These are phyloP conservation scores for Amaranthus tricolor DNA, from an alignment of 179 eudicot species.

Conservation along the genomic window DNA sequence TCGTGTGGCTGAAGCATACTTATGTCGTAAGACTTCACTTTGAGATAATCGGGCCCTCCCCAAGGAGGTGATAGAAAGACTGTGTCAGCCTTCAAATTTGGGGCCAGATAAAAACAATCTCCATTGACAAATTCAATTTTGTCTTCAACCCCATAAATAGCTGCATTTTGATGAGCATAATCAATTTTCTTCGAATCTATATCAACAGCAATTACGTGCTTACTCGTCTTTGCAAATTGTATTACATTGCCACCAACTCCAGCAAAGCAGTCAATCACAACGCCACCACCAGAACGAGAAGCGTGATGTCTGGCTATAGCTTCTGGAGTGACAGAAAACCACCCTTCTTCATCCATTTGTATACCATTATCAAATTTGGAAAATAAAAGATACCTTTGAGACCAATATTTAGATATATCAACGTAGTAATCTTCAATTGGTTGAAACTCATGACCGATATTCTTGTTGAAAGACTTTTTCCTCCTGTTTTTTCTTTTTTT, in stretches of 20 bases:
- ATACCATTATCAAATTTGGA: constrained; percentile 76
- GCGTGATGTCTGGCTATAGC: constrained; percentile 85
- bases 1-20: constrained; percentile 80
- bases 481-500: constrained; percentile 48
- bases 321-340: constrained; percentile 99
- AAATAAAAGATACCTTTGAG: constrained; percentile 73
- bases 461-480: constrained; percentile 39
- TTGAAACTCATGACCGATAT: constrained; percentile 32
- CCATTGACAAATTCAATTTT: constrained; percentile 69
- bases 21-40: constrained; percentile 53
- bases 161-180: constrained; percentile 77
- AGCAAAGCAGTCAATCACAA: constrained; percentile 70
- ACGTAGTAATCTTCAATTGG: constrained; percentile 37
- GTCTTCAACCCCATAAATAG: constrained; percentile 75
- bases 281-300: constrained; percentile 56
- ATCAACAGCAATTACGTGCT: constrained; percentile 78
- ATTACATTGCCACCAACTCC: constrained; percentile 97
- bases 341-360: constrained; percentile 91
- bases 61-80: constrained; percentile 94
- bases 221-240: constrained; percentile 76
- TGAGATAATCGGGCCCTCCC: constrained; percentile 91
- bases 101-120: constrained; percentile 63
- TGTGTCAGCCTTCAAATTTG: constrained; percentile 60
- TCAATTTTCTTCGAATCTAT: constrained; percentile 83
- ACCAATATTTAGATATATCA: constrained; percentile 72